Evolutionary conservation across 2,329 filamentous ascomycete species (phyloP), one percentile per base, ranked within the genome.

Genomic region (Remersonia thermophila): DNA sequence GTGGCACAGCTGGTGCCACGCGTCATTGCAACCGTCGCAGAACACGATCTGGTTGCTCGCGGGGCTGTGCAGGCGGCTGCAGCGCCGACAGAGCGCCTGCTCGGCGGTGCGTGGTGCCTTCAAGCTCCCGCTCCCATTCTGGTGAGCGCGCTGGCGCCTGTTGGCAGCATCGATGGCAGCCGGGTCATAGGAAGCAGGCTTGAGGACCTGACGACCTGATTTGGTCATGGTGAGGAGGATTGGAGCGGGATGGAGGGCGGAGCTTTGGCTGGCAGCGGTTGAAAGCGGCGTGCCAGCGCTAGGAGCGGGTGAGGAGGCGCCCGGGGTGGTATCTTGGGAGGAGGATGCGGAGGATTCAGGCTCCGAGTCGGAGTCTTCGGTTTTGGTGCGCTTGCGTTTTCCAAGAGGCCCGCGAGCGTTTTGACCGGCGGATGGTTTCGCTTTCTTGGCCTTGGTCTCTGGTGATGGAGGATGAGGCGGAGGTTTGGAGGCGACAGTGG

Each of bases 1-100:
- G 55, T 93, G 83, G 51, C 84, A 93, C 49, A 75, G 73, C 54
- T 86, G 82, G 56, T 93, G 84, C 71, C 84, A 93, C 29, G 77
- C 73, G 20, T 68, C 66, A 53, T 84, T 83, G 61, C 84, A 93
- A 12, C 77, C 77, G 57, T 89, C 82, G 60, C 84, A 93, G 56
- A 87, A 85, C 3, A 91, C 83, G 53, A 93, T 87, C 59, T 78
- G 73, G 58, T 91, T 91, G 47, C 64, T 74, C n/a, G 65, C 55
- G 3, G 80, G 78, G 50, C 80, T 83, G 45, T 80, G 71, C 8
- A 80, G 77, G 45, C 83, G 67, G 36, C 77, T 70, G 58, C 84
- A 93, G 44, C 73, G 69, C 48, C 77, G 78, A 61, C 83, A 91
- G 23, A 81, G 66, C 11, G 68, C 67, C 42, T 73, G 64, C 50